Percentiles rank a stretch among this genome's conserved stretches.
phyloP scores from a whole-genome alignment of 495 filamentous ascomycete species.

The Xylaria grammica region DNA sequence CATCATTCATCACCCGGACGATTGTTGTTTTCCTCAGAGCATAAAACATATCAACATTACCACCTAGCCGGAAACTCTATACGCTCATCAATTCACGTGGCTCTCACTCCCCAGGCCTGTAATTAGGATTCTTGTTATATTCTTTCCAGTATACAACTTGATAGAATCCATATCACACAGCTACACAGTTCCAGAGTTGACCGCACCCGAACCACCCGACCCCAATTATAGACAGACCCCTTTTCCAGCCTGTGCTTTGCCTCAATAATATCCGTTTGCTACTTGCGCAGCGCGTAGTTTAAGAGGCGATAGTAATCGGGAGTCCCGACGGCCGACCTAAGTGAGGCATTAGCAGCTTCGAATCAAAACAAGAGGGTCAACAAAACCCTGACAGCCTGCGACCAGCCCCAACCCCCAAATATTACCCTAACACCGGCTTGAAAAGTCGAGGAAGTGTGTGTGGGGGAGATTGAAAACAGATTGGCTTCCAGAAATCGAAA shows the following conservation, averaged over 20 bases:
- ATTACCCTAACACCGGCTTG: not conserved
- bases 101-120: not conserved
- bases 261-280: not conserved
- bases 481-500: not conserved
- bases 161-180: constrained; percentile 21
- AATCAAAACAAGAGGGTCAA: not conserved
- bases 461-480: not conserved
- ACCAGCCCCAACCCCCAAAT: not conserved
- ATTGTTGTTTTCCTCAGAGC: constrained; percentile 18
- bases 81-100: not conserved
- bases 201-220: not conserved
- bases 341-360: not conserved
- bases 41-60: constrained; percentile 7
- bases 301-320: not conserved
- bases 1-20: constrained; percentile 21
- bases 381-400: not conserved
- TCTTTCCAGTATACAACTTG: constrained; percentile 20
- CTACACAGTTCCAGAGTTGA: not conserved
- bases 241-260: constrained; percentile 7
- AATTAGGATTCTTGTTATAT: constrained; percentile 8
- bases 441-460: not conserved
- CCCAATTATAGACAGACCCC: constrained; percentile 8
- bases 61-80: not conserved
- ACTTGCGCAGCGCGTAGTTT: not conserved
- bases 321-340: not conserved